Evolutionary conservation across 1,139 yeast species (phyloP), one percentile per base, ranked within the genome.

Genomic region (Hansenula sp.): DNA sequence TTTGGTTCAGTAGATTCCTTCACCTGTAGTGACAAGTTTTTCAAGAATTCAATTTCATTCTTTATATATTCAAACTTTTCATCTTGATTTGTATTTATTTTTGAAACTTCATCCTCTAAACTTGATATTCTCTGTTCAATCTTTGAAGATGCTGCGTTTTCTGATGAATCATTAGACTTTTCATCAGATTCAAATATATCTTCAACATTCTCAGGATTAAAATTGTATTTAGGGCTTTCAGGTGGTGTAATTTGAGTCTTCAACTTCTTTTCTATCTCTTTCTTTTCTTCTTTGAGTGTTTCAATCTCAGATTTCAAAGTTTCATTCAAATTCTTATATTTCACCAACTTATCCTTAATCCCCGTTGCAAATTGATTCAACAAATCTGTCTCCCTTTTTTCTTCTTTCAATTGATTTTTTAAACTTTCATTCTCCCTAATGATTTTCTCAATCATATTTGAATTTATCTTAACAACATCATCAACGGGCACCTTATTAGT

Each of bases 371-470:
- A 44, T 2, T 42, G 34, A 30, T 44, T 48, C 9, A 51, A 29
- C 33, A 48, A 17, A 1, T 50, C 49, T n/a, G 36, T 46, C 20
- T 50, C 52, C 12, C 34, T 43, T 27, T 24, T 30, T 10, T 33
- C 28, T 8, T 44, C 45, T 10, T 38, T 44, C 18, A 41, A 26
- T n/a, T 38, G 39, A 6, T n/a, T 19, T 16, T 44, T 45, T 18
- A 51, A 41, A 3, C 32, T 28, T 28, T 52, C 52, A 33, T 52
- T 53, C 36, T 51, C 48, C 26, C 47, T 47, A 20, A 53, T 48
- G 34, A 51, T 45, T 38, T 53, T 53, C 32, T 53, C 53, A 18
- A 53, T 40, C 56, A 52, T 52, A 31, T 50, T 50, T 10, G 53
- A 44, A 26, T 42, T 53, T 27, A 52, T 47, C 37, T 48, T 52